These are phyloP conservation scores for Chaetomium strumarium DNA, from an alignment of 2,329 filamentous ascomycete genomes.

Conservation along the genomic window DNA sequence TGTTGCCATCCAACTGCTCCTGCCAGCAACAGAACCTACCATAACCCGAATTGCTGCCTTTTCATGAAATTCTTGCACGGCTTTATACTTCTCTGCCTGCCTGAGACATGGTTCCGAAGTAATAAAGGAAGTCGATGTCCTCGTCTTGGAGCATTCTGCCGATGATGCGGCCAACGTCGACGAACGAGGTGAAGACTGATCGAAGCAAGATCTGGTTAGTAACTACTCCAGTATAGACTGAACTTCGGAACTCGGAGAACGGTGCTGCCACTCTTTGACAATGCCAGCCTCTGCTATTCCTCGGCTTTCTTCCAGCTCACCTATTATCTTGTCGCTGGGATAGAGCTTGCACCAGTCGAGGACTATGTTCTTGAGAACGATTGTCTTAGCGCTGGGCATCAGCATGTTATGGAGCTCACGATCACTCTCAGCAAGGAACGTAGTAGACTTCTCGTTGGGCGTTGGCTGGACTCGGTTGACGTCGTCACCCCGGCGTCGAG, in stretches of 20 bases:
- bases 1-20: too few relatives aligned
- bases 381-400: conserved; percentile 31
- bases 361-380: conserved; percentile 28
- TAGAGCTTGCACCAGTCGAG: conserved; percentile 28
- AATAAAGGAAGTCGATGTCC: conserved; percentile 34
- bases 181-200: conserved; percentile 35
- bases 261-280: too few relatives aligned
- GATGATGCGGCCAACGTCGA: conserved; percentile 29
- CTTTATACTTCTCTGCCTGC: conserved; percentile 10
- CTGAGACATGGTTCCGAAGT: conserved; percentile 18
- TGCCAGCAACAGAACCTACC: conserved; percentile 26
- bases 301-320: conserved; percentile 23
- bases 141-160: conserved; percentile 32
- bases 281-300: too few relatives aligned
- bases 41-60: conserved; percentile 26
- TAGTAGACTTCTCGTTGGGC: background rate
- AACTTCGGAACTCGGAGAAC: background rate
- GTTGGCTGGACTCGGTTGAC: conserved; percentile 13
- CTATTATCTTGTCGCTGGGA: conserved; percentile 35
- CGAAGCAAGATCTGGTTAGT: background rate
- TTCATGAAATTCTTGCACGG: conserved; percentile 23
- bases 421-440: conserved; percentile 24
- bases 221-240: background rate
- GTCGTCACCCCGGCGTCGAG: conserved; percentile 24
- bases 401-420: background rate